phyloP scores from a whole-genome alignment of 805 yeast genomes.

The Candida ponderosae region DNA sequence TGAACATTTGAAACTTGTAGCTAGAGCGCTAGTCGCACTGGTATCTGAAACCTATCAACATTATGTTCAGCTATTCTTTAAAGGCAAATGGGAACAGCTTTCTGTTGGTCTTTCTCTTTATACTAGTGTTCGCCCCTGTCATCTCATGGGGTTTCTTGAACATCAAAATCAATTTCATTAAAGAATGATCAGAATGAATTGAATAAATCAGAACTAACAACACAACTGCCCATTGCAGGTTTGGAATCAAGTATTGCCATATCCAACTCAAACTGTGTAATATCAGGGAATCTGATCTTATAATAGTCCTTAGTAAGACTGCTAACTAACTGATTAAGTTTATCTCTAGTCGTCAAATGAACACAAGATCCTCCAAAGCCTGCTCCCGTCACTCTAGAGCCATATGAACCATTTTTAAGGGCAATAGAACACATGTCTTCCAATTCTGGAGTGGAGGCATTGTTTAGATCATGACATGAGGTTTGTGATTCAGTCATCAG shows the following conservation, averaged over 20 bases:
- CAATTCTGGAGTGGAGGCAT: constrained; percentile 50
- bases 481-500: constrained; percentile 54
- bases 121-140: too few species aligned
- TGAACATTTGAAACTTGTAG: too few species aligned
- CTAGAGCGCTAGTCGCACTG: too few species aligned
- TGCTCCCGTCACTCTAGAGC: constrained; percentile 72
- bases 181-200: too few species aligned
- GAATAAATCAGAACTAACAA: too few species aligned
- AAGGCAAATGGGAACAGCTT: too few species aligned
- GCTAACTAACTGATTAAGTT: constrained; percentile 25
- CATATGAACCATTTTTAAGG: constrained; percentile 45
- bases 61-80: too few species aligned
- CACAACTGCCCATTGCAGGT: constrained; percentile 46
- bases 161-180: too few species aligned
- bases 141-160: too few species aligned
- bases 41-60: too few species aligned
- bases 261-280: constrained; percentile 35
- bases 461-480: constrained; percentile 39
- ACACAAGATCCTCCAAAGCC: constrained; percentile 75
- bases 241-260: constrained; percentile 47
- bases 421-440: constrained; percentile 50
- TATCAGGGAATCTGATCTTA: constrained; percentile 36
- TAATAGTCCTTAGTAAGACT: constrained; percentile 48
- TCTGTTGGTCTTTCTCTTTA: too few species aligned
- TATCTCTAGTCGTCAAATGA: constrained; percentile 45